Evolutionary conservation across 2,329 filamentous ascomycete species (phyloP), one percentile per base, ranked within the genome.

Genomic region (Amauroascus verrucosus): DNA sequence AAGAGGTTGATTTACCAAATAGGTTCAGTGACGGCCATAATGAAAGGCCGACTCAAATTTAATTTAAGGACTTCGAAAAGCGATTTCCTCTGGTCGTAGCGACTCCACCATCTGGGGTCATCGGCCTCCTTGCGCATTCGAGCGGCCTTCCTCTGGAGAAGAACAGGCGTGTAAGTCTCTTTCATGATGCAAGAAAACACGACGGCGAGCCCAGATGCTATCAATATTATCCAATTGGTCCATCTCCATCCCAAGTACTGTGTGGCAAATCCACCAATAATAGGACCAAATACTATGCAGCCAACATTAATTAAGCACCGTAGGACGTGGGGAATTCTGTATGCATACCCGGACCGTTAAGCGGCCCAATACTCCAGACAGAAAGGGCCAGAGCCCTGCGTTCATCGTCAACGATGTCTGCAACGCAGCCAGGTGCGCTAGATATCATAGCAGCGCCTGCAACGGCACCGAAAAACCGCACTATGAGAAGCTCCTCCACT

Each of bases 371-470:
- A 56, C 78, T 81, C 82, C 88, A 95, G 32, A 95, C 75, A 3
- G 83, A 87, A 69, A 95, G 88, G 40, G 84, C 84, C n/a, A 93
- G 71, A 1, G 88, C 87, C 14, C 90, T 82, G 62, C 86, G 82
- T 47, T 94, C 82, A 44, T 91, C 86, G 13, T 78, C 77, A n/a
- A 87, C 82, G 48, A 95, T 84, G 66, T 96, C 90, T 26, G 86
- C 83, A 9, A 95, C 79, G 6, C 84, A 88, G 1, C 89, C 90
- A 0, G 89, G 88, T 1, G 85, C 81, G 64, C 94, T 95, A 11
- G 83, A 81, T 24, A 95, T 83, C 80, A 94, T 85, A 40, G 85
- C 87, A 5, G 86, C 80, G 2, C 87, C 85, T 49, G 83, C 87
- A 53, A 88, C 68, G 6, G 84, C 85, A 28, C 82, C 84, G 58